Evolutionary conservation across 2,329 filamentous ascomycete genomes (phyloP).

Genomic region (Phyllosticta capitalensis): DNA sequence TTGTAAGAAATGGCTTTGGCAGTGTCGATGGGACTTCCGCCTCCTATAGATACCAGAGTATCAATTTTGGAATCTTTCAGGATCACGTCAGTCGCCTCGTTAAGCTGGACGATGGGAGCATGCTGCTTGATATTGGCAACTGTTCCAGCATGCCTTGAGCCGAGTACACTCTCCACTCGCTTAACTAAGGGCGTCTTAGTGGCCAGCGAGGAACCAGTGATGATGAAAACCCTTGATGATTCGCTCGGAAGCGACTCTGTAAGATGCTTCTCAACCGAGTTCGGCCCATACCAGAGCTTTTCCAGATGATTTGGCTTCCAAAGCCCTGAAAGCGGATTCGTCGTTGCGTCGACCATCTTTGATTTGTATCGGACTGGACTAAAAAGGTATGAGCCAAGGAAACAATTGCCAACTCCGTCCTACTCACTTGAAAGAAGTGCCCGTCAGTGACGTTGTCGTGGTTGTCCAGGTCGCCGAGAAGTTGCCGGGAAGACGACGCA

Average conservation of each 20-base stretch:
- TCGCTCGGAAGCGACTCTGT: conserved; percentile 34
- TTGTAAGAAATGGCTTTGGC: conserved; percentile 30
- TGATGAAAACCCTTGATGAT: conserved; percentile 47
- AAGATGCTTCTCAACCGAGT: conserved; percentile 39
- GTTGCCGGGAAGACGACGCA: background rate
- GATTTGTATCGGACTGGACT: background rate
- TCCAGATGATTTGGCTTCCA: conserved; percentile 44
- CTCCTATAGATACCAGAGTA: conserved; percentile 46
- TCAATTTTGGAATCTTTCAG: conserved; percentile 38
- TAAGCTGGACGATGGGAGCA: conserved; percentile 45
- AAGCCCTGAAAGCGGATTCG: conserved; percentile 37
- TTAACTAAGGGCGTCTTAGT: conserved; percentile 45
- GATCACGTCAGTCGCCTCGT: conserved; percentile 42
- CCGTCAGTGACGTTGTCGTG: background rate
- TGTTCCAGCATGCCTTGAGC: conserved; percentile 40
- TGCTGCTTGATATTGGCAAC: conserved; percentile 48
- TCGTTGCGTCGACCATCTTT: conserved; percentile 34
- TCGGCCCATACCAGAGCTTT: conserved; percentile 41
- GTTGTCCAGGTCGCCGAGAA: background rate
- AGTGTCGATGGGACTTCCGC: conserved; percentile 45
- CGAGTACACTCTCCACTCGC: conserved; percentile 41
- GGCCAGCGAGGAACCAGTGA: conserved; percentile 45
- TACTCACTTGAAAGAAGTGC: background rate
- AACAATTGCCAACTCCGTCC: background rate
- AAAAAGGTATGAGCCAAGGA: background rate